Evolutionary conservation across 257 asterid species (phyloP).

Genomic region (Anisodus tanguticus): DNA sequence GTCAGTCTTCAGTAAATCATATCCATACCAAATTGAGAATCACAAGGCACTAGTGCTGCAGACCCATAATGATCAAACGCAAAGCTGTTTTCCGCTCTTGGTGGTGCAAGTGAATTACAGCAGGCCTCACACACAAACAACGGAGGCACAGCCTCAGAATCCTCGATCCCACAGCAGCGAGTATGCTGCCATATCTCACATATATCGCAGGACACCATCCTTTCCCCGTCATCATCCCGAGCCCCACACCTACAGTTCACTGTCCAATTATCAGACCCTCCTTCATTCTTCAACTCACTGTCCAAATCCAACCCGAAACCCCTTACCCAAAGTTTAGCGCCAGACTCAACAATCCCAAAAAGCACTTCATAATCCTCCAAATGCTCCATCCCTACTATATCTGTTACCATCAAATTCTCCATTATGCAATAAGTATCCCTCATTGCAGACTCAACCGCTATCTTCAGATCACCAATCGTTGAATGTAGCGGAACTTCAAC

Average conservation of each 20-base stretch:
- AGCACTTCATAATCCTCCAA: constrained; percentile 64
- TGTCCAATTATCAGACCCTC: constrained; percentile 76
- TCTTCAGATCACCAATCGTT: constrained; percentile 72
- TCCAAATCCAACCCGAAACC: constrained; percentile 58
- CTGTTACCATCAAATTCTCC: constrained; percentile 56
- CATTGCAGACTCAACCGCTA: constrained; percentile 58
- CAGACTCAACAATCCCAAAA: constrained; percentile 72
- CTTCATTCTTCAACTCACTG: constrained; percentile 62
- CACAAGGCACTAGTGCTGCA: constrained; percentile 26
- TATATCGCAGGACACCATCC: constrained; percentile 89
- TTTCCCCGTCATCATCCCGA: constrained; percentile 86
- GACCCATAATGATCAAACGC: constrained; percentile 33
- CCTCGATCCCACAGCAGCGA: constrained; percentile 74
- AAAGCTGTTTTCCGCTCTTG: constrained; percentile 36
- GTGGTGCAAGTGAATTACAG: constrained; percentile 63
- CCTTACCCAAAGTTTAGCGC: constrained; percentile 58
- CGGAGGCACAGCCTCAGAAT: constrained; percentile 66
- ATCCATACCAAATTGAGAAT: constrained; percentile 22
- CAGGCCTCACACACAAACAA: constrained; percentile 74
- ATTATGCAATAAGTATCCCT: constrained; percentile 77
- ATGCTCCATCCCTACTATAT: constrained; percentile 56
- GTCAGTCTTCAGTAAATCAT: not conserved
- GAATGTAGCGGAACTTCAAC: constrained; percentile 70
- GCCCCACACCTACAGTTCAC: constrained; percentile 91
- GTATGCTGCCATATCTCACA: constrained; percentile 97